Evolutionary conservation across 768 basidiomycete species (phyloP), one percentile per base, ranked within the genome.

Genomic region (Termitomyces sp.): DNA sequence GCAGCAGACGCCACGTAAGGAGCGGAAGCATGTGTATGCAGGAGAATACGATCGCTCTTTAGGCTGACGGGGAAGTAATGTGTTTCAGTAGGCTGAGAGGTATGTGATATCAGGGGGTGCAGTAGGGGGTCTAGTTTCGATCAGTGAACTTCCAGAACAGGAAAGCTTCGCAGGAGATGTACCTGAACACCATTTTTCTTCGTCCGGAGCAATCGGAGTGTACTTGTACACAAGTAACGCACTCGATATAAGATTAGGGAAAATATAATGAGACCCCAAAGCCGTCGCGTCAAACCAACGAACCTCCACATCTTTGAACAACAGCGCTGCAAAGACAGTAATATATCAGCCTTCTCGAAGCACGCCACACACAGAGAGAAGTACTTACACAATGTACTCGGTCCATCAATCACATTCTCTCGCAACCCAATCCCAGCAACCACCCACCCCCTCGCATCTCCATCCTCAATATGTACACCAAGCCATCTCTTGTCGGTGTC

Each of bases 21-120:
- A 2, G 84, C 90, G 6, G 77, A 70, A 7, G 80, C 69, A 66
- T 93, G 89, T 0, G 86, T 82, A 66, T 92, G 90, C 12, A 92
- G 75, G n/a, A 82, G 71, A 38, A 79, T 76, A 4, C 71, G 73
- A 38, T 72, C 75, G 38, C 71, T 65, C 16, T 61, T 69, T 0
- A 65, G 66, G 40, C 59, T 59, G 29, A 89, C 73, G 31, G 85
- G 81, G 67, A 82, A 84, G 62, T 89, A 90, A 65, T 91, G 85
- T 0, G 82, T 81, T 71, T 92, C 91, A 10, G 77, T 70, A 1
- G 74, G 65, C 49, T 80, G 73, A 0, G 90, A 84, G 0, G 75
- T 75, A 57, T 92, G 87, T 31, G 80, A 71, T 12, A 94, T 72
- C n/a, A 93, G 71, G 3, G 90, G 89, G 5, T 82, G 73, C 40